A percentile compares a stretch with the other conserved stretches of the same genome.
Conservation (phyloP, 2,329 filamentous ascomycete genomes). For the Salinomyces thailandicus region DNA sequence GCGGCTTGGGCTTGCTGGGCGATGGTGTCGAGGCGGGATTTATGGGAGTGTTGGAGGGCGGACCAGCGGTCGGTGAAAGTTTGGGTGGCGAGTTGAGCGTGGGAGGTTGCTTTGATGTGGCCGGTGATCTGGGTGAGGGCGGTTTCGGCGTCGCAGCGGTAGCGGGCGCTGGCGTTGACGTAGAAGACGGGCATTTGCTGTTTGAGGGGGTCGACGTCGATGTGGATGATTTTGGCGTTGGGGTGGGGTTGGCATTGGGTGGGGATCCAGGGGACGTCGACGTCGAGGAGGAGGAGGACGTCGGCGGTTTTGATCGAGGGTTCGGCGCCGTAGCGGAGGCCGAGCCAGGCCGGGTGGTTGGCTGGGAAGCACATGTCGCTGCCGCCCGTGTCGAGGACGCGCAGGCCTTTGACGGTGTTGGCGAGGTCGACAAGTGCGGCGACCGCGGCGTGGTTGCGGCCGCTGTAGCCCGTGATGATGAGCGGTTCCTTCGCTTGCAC, state of each 20-base stretch:
- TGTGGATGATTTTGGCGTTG: constrained; percentile 50
- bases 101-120: constrained; percentile 45
- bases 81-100: constrained; percentile 26
- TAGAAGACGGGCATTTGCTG: constrained; percentile 51
- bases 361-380: constrained; percentile 75
- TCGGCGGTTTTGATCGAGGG: constrained; percentile 66
- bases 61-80: constrained; percentile 37
- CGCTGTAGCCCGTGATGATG: constrained; percentile 60
- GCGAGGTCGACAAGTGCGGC: constrained; percentile 56
- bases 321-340: constrained; percentile 64
- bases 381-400: constrained; percentile 65
- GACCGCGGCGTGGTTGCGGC: constrained; percentile 56
- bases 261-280: constrained; percentile 90
- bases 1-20: constrained; percentile 48
- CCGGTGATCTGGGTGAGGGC: constrained; percentile 58
- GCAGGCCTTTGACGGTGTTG: constrained; percentile 54
- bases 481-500: constrained; percentile 55
- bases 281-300: constrained; percentile 74
- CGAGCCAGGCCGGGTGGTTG: constrained; percentile 48
- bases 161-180: constrained; percentile 43
- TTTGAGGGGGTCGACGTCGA: constrained; percentile 58
- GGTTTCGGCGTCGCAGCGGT: constrained; percentile 41
- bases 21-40: constrained; percentile 50
- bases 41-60: constrained; percentile 48
- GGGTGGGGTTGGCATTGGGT: constrained; percentile 54